phyloP scores from a whole-genome alignment of 495 filamentous ascomycete genomes.

The Xylaria grammica region DNA sequence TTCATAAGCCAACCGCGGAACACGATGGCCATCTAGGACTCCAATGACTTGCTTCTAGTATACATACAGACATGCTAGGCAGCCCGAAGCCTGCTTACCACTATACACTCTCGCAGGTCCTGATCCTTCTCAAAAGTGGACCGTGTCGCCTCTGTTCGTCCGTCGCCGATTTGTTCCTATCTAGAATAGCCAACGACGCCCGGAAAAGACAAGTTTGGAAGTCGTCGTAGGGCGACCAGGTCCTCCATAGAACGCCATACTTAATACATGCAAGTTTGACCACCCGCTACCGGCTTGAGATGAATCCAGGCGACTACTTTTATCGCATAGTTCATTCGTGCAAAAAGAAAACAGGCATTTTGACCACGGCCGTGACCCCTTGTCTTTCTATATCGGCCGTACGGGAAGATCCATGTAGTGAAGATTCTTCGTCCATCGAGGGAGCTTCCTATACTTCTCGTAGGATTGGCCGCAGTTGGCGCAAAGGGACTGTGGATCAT shows the following conservation, averaged over 20 bases:
- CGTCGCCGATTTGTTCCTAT: slow-evolving; percentile 26
- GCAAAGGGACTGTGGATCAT: slow-evolving; percentile 74
- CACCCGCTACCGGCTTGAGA: neutral
- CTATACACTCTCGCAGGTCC: slow-evolving; percentile 1
- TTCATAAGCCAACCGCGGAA: too few relatives aligned
- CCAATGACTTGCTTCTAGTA: slow-evolving; percentile 29
- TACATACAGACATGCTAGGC: slow-evolving; percentile 20
- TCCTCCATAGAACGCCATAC: slow-evolving; percentile 11
- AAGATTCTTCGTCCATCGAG: slow-evolving; percentile 82
- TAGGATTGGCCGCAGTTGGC: slow-evolving; percentile 90
- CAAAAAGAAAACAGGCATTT: neutral
- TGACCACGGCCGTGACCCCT: slow-evolving; percentile 12
- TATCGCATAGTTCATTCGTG: neutral
- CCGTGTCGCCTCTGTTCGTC: slow-evolving; percentile 2
- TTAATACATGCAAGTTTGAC: slow-evolving; percentile 6
- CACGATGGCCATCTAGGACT: neutral
- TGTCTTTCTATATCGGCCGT: slow-evolving; percentile 17
- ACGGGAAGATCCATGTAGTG: slow-evolving; percentile 52
- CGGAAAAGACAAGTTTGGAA: slow-evolving; percentile 20
- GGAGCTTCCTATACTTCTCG: slow-evolving; percentile 83
- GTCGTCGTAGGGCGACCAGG: slow-evolving; percentile 20
- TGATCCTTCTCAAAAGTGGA: neutral
- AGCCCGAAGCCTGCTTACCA: neutral
- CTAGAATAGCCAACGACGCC: slow-evolving; percentile 33
- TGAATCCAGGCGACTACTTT: neutral